Percentiles rank a stretch among this genome's conserved stretches.
Evolutionary conservation across 2,329 filamentous ascomycete genomes (phyloP).

Genomic region (Penicillium sp.): DNA sequence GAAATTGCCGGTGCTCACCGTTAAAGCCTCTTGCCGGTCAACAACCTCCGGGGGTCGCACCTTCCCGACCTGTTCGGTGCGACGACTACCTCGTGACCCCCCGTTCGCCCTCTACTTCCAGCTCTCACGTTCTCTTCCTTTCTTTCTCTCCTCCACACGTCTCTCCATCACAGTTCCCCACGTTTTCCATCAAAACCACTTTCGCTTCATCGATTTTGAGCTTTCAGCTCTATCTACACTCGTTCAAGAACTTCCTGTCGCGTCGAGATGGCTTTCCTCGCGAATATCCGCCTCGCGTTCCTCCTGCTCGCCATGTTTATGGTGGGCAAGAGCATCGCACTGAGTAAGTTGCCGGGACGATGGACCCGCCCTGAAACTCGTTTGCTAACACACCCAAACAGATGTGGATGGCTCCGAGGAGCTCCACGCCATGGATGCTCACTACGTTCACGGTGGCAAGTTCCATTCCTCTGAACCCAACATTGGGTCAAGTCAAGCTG

Average conservation of each 20-base stretch:
- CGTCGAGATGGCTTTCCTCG: slow-evolving; percentile 13
- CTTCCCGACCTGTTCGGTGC: not conserved
- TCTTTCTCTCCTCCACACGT: slow-evolving; percentile 4
- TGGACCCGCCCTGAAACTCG: too few species aligned
- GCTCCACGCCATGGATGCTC: not conserved
- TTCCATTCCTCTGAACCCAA: not conserved
- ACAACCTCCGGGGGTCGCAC: not conserved
- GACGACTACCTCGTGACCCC: not conserved
- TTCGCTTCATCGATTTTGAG: slow-evolving; percentile 1
- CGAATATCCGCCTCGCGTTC: slow-evolving; percentile 18
- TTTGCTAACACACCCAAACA: not conserved
- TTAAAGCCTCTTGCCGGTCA: not conserved
- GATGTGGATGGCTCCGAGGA: not conserved
- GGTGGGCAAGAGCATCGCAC: slow-evolving; percentile 15
- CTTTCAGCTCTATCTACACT: not conserved
- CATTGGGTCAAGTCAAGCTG: not conserved
- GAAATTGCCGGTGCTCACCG: not conserved
- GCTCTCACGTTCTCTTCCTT: not conserved
- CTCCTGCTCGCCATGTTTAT: slow-evolving; percentile 27
- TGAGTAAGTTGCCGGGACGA: slow-evolving; percentile 22
- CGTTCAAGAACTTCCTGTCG: not conserved
- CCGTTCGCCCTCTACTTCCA: slow-evolving; percentile 2
- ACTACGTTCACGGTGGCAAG: not conserved
- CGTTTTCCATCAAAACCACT: not conserved
- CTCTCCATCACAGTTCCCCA: slow-evolving; percentile 1